Conservation (phyloP, 2,329 filamentous ascomycete species). For the Fusarium stilboides region DNA sequence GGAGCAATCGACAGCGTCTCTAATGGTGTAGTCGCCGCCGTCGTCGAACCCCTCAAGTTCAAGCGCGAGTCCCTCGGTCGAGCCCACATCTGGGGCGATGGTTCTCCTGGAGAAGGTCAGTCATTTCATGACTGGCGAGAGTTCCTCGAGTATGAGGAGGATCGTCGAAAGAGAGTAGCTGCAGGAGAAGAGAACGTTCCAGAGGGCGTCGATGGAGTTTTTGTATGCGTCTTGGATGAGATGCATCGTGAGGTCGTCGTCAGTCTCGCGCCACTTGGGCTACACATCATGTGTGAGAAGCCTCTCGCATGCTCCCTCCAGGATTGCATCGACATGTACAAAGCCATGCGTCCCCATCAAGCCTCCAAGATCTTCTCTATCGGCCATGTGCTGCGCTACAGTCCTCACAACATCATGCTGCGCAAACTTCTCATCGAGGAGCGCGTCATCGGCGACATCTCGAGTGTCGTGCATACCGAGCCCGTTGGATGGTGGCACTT, state of each 20-base stretch:
- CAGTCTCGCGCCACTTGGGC: slow-evolving; percentile 76
- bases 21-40: slow-evolving; percentile 78
- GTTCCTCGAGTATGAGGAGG: slow-evolving; percentile 80
- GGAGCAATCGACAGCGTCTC: slow-evolving; percentile 75
- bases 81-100: slow-evolving; percentile 79
- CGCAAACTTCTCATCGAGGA: slow-evolving; percentile 83
- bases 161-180: slow-evolving; percentile 69
- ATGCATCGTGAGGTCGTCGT: slow-evolving; percentile 87
- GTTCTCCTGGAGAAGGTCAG: slow-evolving; percentile 70
- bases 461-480: slow-evolving; percentile 92
- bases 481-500: slow-evolving; percentile 98
- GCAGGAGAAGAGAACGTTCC: slow-evolving; percentile 64
- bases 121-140: slow-evolving; percentile 81
- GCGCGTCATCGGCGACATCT: slow-evolving; percentile 83
- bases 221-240: slow-evolving; percentile 84
- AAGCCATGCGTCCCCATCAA: slow-evolving; percentile 62
- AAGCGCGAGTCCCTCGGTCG: slow-evolving; percentile 81
- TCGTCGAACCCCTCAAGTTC: slow-evolving; percentile 85
- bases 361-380: slow-evolving; percentile 80
- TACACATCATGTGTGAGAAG: slow-evolving; percentile 97
- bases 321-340: slow-evolving; percentile 84
- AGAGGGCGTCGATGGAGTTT: slow-evolving; percentile 73
- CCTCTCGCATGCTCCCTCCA: slow-evolving; percentile 84
- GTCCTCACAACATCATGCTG: slow-evolving; percentile 90
- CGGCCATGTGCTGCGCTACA: slow-evolving; percentile 94